Base-by-base conservation (phyloP, 345 rosid species). In the Toxicodendron radicans region DNA sequence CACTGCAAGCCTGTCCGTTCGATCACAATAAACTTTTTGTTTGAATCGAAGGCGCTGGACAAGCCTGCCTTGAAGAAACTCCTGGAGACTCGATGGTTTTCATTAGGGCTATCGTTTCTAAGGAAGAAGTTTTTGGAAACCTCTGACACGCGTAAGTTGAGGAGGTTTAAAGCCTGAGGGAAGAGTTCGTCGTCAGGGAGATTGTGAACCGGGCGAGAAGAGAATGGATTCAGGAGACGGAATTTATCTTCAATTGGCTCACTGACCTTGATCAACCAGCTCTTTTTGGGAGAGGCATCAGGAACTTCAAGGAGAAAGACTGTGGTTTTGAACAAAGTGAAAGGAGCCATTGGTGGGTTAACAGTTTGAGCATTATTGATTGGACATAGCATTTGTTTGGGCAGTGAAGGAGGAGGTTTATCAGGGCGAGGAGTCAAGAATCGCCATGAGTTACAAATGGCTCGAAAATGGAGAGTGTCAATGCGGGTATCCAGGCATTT, bases 361-460 rank as follows among this genome's bases (percentile, higher is more conserved):
- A 7, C 43, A 38, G 8, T 0, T 4, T 14, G 14, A 13, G 45
- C 0, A 21, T 56, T 21, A 17, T 16, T 54, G 8, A 27, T 4
- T 1, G 21, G 58, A 18, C 65, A 65, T 0, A 0, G 7, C 10
- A 75, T 20, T 0, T 52, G 14, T 23, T 58, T 16, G 2, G 70
- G 72, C 18, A 58, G 17, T 46, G 76, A 58, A 66, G 27, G 61
- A 66, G 33, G 58, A 65, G 71, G 11, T 43, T 8, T 71, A 14
- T 7, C 38, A 5, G 75, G 69, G 21, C 35, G 49, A 12, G 68
- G 66, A 33, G 63, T 63, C 3, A 73, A 74, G 18, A 58, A 62
- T 12, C 83, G 78, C 86, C 83, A 80, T 30, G 45, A 66, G n/a
- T 73, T 69, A 66, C 88, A 83, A 4, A 85, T 82, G 2, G 79